Evolutionary conservation across 2,329 filamentous ascomycete species (phyloP), one percentile per base, ranked within the genome.

Genomic region (Cyanodermella asteris): DNA sequence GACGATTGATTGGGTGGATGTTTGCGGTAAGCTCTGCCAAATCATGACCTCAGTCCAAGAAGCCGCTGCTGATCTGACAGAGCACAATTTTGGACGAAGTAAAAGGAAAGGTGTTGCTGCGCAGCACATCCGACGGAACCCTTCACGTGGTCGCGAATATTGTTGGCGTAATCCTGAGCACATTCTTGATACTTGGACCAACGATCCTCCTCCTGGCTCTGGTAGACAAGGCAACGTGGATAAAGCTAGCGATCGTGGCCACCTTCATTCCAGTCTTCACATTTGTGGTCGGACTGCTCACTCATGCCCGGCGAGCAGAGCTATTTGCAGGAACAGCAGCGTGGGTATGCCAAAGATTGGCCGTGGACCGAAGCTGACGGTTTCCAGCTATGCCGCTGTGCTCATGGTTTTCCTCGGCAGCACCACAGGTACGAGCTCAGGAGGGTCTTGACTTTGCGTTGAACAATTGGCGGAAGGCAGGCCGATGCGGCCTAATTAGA

Each of bases 1-100:
- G 40, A 22, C 35, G 38, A 14, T 38, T 40, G 18, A 23, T 23
- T 13, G 30, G 24, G 3, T 34, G 24, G 24, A 16, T 32, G 8
- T 30, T 34, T 14, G 25, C 24, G 23, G 30, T 36, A 29, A 18
- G 18, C 10, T 8, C 32, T 28, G 12, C 29, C 24, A 9, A 27
- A 29, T 28, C 28, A 16, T 8, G 24, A 13, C n/a, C 11, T n/a
- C 6, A 6, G 2, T 11, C 7, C 13, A 11, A 5, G 13, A 8
- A 6, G 13, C 8, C 6, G 15, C 20, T 25, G 16, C 21, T n/a
- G 14, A 3, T 13, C n/a, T 10, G 8, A 13, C 9, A 26, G 16
- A 21, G 23, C 15, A 17, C 14, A 23, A 17, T 11, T 5, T 16
- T 14, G 18, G 20, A 19, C 19, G 10, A 24, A 23, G n/a, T 27